Conservation (phyloP, 2,329 filamentous ascomycete genomes). For the Neofusicoccum cordaticola region DNA sequence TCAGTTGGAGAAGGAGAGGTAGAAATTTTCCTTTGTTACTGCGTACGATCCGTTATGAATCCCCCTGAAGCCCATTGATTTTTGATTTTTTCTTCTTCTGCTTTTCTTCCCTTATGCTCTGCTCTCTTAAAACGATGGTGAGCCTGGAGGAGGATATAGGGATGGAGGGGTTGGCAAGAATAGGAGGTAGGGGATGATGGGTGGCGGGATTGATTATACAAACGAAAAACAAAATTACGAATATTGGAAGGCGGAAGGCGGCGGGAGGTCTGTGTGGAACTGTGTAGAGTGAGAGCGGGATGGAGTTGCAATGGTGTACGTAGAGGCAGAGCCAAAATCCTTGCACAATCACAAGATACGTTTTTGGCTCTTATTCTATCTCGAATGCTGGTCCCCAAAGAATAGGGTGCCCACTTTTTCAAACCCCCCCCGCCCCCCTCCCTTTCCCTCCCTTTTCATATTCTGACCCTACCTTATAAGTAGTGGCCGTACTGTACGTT, state of each 20-base stretch:
- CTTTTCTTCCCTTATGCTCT: background rate
- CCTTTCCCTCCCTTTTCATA: no score
- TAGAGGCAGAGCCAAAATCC: background rate
- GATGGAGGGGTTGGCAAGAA: background rate
- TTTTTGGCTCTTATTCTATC: background rate
- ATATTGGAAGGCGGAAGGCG: background rate
- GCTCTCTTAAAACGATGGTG: background rate
- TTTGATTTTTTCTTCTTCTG: background rate
- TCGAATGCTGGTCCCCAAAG: no score
- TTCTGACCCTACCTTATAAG: no score
- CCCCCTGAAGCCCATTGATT: background rate
- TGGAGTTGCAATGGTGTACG: background rate
- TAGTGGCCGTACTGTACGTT: no score
- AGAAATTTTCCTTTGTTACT: background rate
- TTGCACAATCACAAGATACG: background rate
- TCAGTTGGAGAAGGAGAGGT: background rate
- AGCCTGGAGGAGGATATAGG: background rate
- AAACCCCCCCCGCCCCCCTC: no score
- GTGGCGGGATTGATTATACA: background rate
- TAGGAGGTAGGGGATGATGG: background rate
- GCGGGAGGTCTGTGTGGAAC: background rate
- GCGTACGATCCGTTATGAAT: slow-evolving; percentile 7
- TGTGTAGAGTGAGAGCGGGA: background rate
- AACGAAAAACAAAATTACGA: background rate
- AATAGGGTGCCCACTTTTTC: no score